phyloP scores from a whole-genome alignment of 176 grass and related monocot species.

The Otatea glauca region DNA sequence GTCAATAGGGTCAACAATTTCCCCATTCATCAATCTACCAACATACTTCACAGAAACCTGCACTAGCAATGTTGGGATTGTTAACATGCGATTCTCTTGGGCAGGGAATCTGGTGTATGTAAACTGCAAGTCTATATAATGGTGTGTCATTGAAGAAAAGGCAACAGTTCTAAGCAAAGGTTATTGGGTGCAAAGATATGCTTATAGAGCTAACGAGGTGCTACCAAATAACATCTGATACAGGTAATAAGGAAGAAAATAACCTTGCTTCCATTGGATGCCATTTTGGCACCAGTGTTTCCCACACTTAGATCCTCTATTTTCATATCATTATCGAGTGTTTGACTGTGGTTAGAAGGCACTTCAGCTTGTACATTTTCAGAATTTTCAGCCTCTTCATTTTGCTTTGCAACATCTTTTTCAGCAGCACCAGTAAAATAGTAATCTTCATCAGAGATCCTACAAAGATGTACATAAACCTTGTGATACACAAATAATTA shows the following conservation, averaged over 20 bases:
- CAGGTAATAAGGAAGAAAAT: no score
- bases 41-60: conserved; percentile 14
- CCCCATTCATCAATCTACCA: no score
- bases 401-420: background rate
- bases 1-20: background rate
- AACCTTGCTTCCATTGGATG: no score
- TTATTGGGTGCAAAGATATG: background rate
- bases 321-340: background rate
- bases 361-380: no score
- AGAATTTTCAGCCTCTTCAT: no score
- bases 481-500: background rate
- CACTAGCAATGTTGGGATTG: background rate
- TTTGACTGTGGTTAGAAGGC: background rate
- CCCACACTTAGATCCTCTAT: background rate
- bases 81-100: background rate
- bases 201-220: background rate
- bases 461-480: background rate
- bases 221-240: background rate
- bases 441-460: background rate
- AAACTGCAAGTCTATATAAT: background rate
- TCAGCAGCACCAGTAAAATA: background rate
- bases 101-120: background rate
- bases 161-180: no score
- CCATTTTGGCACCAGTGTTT: background rate
- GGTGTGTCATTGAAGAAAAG: background rate